A percentile compares a stretch with the other conserved stretches of the same genome.
These are phyloP conservation scores for Singerocomus inundabilis DNA, from an alignment of 1,284 basidiomycete species.

Conservation along the genomic window DNA sequence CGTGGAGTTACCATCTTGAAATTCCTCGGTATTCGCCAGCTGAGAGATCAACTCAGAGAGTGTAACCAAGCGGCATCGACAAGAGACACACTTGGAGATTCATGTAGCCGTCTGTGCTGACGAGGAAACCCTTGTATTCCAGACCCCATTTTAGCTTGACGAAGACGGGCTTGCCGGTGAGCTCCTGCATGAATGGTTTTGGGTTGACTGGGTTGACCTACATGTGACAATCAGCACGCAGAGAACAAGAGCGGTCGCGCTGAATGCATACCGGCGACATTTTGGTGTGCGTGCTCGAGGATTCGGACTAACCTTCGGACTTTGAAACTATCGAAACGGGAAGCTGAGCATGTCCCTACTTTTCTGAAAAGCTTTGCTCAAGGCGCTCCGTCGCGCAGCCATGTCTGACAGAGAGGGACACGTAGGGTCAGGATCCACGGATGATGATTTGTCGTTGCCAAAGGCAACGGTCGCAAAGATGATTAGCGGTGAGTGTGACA, in stretches of 20 bases:
- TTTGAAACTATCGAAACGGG: slow-evolving; percentile 40
- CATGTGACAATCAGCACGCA: slow-evolving; percentile 13
- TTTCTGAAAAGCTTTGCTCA: not conserved
- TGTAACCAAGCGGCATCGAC: not conserved
- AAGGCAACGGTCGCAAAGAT: slow-evolving; percentile 98
- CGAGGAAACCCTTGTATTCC: slow-evolving; percentile 98
- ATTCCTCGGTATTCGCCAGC: slow-evolving; percentile 97
- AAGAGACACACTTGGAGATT: slow-evolving; percentile 82
- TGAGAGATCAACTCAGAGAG: slow-evolving; percentile 5
- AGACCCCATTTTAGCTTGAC: slow-evolving; percentile 99
- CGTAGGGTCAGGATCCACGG: slow-evolving; percentile 55
- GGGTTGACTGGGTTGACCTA: slow-evolving; percentile 95
- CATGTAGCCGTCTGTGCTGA: slow-evolving; percentile 99
- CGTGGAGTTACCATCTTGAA: slow-evolving; percentile 93
- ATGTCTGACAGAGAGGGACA: slow-evolving; percentile 89
- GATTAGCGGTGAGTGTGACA: slow-evolving; percentile 69
- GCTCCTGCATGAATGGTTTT: slow-evolving; percentile 97
- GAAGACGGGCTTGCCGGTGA: slow-evolving; percentile 95
- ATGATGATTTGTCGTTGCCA: slow-evolving; percentile 93
- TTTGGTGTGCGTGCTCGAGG: slow-evolving; percentile 18
- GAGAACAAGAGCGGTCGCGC: slow-evolving; percentile 34
- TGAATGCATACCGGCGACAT: slow-evolving; percentile 52
- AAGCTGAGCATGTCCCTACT: not conserved
- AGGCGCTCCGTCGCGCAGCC: slow-evolving; percentile 13
- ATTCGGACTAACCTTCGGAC: slow-evolving; percentile 43